phyloP scores from a whole-genome alignment of 768 basidiomycete species.

The Cyclocybe aegerita region DNA sequence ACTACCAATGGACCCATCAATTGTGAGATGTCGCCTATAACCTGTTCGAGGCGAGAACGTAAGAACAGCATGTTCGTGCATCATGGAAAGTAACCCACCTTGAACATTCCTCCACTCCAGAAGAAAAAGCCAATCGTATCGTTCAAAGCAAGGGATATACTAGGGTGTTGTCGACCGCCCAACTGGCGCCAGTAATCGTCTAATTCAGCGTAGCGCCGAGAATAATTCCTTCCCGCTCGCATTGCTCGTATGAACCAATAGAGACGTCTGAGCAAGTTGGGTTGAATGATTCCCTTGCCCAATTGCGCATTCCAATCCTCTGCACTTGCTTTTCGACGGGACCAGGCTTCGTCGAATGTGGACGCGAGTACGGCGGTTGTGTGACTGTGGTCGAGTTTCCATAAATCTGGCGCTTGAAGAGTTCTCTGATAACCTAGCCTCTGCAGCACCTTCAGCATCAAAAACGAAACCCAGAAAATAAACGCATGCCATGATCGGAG shows the following conservation, averaged over 20 bases:
- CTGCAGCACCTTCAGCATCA: constrained; percentile 22
- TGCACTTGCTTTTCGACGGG: constrained; percentile 44
- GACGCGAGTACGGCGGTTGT: constrained; percentile 50
- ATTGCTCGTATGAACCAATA: constrained; percentile 41
- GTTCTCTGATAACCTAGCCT: constrained; percentile 69
- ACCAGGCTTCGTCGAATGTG: constrained; percentile 58
- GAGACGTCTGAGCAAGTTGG: constrained; percentile 35
- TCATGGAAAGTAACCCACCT: constrained; percentile 31
- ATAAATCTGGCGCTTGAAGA: constrained; percentile 72
- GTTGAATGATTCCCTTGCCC: constrained; percentile 40
- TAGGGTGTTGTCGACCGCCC: constrained; percentile 46
- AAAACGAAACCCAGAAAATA: not conserved
- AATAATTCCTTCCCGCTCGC: constrained; percentile 20
- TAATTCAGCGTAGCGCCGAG: constrained; percentile 24
- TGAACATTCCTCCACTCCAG: constrained; percentile 64
- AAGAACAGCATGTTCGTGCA: not conserved
- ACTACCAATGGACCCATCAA: constrained; percentile 66
- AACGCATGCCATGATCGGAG: constrained; percentile 52
- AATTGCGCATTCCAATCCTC: constrained; percentile 56
- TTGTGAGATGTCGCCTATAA: constrained; percentile 59
- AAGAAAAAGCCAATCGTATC: constrained; percentile 57
- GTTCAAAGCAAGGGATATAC: constrained; percentile 60
- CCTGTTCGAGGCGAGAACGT: constrained; percentile 38
- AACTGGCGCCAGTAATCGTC: constrained; percentile 45
- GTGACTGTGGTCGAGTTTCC: constrained; percentile 57